Conservation (phyloP, 805 yeast species). For the Sungouiella blattae region DNA sequence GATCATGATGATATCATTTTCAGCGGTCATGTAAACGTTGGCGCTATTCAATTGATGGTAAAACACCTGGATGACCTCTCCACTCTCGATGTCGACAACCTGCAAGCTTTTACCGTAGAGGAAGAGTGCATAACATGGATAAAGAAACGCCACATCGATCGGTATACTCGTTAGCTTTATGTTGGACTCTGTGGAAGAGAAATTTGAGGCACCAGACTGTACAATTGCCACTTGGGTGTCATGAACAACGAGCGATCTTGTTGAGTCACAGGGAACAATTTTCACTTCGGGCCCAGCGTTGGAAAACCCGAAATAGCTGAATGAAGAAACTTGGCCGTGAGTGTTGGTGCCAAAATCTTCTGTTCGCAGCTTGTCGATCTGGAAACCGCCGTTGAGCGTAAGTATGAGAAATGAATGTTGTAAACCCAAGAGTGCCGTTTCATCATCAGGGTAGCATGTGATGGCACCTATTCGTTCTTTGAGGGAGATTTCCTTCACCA, state of each 20-base stretch:
- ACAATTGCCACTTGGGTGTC: constrained; percentile 29
- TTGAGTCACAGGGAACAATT: constrained; percentile 15
- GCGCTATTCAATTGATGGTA: constrained; percentile 28
- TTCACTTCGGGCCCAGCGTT: constrained; percentile 25
- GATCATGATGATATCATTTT: constrained; percentile 10
- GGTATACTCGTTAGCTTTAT: constrained; percentile 27
- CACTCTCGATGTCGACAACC: constrained; percentile 31
- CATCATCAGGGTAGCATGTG: constrained; percentile 6
- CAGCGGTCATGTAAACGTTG: constrained; percentile 16
- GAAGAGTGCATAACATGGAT: constrained; percentile 32
- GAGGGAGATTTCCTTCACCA: constrained; percentile 21
- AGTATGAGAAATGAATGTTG: constrained; percentile 24
- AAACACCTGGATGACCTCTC: constrained; percentile 33
- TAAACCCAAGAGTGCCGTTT: constrained; percentile 17
- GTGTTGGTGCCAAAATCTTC: constrained; percentile 18
- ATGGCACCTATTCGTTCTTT: constrained; percentile 31
- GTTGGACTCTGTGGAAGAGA: constrained; percentile 13
- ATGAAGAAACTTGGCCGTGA: constrained; percentile 24
- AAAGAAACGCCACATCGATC: constrained; percentile 20
- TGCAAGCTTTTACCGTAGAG: constrained; percentile 32
- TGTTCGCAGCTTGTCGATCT: constrained; percentile 4
- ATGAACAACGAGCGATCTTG: constrained; percentile 23
- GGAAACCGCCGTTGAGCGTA: too few species aligned
- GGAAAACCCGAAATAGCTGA: constrained; percentile 38
- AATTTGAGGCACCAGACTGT: constrained; percentile 6